phyloP scores from a whole-genome alignment of 129 eudicot genomes.

The Flaveria brownii region DNA sequence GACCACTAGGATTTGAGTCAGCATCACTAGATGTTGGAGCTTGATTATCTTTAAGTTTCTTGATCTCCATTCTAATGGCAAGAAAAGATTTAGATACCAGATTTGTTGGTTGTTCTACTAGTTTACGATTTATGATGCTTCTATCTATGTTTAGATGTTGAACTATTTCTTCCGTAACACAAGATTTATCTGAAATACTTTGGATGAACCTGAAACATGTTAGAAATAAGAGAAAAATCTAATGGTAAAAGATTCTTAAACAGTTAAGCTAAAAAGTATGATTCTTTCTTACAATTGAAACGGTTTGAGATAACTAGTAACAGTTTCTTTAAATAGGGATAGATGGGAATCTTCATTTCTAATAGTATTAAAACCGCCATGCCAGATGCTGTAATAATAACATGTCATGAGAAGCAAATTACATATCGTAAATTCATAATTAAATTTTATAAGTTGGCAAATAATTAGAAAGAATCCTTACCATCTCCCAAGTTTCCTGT shows the following conservation, averaged over 20 bases:
- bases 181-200: conserved; percentile 18
- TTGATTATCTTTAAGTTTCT: conserved; percentile 24
- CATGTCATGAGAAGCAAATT: neutral
- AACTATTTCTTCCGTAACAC: conserved; percentile 27
- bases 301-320: conserved; percentile 32
- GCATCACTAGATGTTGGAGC: conserved; percentile 21
- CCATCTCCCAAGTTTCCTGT: conserved; percentile 70
- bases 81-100: conserved; percentile 51
- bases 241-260: neutral
- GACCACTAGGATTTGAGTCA: neutral
- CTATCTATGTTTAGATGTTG: conserved; percentile 30
- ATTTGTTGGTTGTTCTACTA: conserved; percentile 56
- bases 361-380: conserved; percentile 26
- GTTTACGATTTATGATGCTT: conserved; percentile 46
- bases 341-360: conserved; percentile 32
- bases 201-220: conserved; percentile 44
- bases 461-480: conserved; percentile 29
- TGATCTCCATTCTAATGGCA: conserved; percentile 37
- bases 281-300: conserved; percentile 46
- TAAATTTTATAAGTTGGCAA: neutral
- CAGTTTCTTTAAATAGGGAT: conserved; percentile 32
- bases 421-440: neutral
- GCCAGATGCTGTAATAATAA: conserved; percentile 55
- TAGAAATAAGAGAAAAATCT: neutral
- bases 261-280: neutral